Percentiles rank a stretch among this genome's conserved stretches.
phyloP scores from a whole-genome alignment of 179 eudicot species.

The Gypsophila paniculata region DNA sequence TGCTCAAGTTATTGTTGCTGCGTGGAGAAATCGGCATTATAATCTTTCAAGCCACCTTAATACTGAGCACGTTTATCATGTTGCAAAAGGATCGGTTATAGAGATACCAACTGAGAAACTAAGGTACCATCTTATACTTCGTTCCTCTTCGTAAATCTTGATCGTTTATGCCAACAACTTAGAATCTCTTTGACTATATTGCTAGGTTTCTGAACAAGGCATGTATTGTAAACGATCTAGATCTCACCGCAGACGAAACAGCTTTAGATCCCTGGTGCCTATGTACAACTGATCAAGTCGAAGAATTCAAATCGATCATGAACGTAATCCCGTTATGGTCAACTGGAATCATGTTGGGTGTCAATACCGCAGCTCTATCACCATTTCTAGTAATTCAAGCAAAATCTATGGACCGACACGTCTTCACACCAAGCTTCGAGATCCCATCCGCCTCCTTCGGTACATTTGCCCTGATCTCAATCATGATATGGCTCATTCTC shows the following conservation, averaged over 20 bases:
- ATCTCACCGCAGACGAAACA: conserved; percentile 29
- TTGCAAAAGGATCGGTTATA: conserved; percentile 35
- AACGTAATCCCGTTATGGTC: conserved; percentile 64
- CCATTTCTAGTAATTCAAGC: conserved; percentile 51
- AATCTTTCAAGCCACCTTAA: conserved; percentile 13
- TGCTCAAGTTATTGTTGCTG: conserved; percentile 50
- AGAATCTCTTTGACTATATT: neutral
- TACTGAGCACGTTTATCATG: conserved; percentile 29
- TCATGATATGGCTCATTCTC: conserved; percentile 38
- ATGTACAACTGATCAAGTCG: conserved; percentile 65
- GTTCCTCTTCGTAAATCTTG: too few relatives aligned
- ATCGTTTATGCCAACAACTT: neutral
- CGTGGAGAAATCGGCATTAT: conserved; percentile 41
- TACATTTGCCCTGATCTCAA: conserved; percentile 33
- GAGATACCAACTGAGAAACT: conserved; percentile 36
- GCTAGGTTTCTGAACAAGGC: conserved; percentile 64
- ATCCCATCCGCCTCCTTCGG: conserved; percentile 55
- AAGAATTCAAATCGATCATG: conserved; percentile 54
- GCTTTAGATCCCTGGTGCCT: conserved; percentile 38
- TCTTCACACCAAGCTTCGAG: conserved; percentile 35
- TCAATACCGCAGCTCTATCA: conserved; percentile 15
- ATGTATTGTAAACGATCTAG: conserved; percentile 43
- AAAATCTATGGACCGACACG: conserved; percentile 42
- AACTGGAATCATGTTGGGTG: conserved; percentile 38
- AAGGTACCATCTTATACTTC: conserved; percentile 17